Base-by-base conservation (phyloP, 2,329 filamentous ascomycete genomes). In the Aureobasidium musti region DNA sequence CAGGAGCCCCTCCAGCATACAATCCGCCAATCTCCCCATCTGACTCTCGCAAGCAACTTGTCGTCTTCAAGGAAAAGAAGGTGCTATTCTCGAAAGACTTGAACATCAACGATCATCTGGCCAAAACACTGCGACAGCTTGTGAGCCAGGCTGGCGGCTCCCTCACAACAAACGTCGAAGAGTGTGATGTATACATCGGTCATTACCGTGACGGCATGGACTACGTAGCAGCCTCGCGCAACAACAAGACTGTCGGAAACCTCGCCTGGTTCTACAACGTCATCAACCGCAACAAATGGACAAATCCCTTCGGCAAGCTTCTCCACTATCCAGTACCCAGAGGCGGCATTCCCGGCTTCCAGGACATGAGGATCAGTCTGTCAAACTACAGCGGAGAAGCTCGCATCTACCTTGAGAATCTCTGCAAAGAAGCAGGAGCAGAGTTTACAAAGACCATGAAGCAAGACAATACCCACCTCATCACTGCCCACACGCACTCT, bases 321-420 rank as follows among this genome's bases (percentile, higher is more conserved):
- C 82, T 99, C 28, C 95, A 99, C 75, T 99, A 99, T 71, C 95
- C 95, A 0, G 75, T 96, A 17, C 91, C 93, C 5, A 86, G 85
- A 54, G 77, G 88, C 10, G 91, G 91, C 1, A 87, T 99, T 41
- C 86, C 89, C 0, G 93, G 91, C 0, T 97, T 99, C 74, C 78
- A 89, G 67, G 82, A 84, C 8, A 82, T 90, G 76, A 87, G 84
- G 61, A 95, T 99, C 73, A 97, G 92, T 67, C 83, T 99, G 6
- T 98, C 95, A 6, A 99, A 98, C 77, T 99, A 99, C 75, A 92
- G 92, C 53, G 95, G 95, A 37, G 95, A 99, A 77, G 92, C 95
- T 19, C 88, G 95, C 54, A 88, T 92, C 63, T 99, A 98, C 73
- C 83, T 99, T 5, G 93, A 98, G 77, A 98, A 97, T 71, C 83